A percentile compares a stretch with the other conserved stretches of the same genome.
Conservation (phyloP, 129 eudicot genomes). For the Flaveria bidentis region DNA sequence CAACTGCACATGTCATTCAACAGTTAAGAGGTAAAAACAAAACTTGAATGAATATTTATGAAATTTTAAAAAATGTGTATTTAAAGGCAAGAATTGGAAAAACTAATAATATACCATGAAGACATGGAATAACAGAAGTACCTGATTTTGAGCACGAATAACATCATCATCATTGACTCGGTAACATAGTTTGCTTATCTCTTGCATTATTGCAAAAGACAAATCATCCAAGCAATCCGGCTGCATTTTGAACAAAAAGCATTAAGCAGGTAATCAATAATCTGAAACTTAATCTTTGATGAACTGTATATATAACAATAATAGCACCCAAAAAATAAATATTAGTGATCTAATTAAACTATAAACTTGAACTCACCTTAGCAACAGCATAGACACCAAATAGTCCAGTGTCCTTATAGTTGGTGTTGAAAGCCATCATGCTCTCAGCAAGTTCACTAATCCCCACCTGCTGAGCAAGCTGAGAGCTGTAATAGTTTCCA, state of each 20-base stretch:
- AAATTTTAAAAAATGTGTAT: not conserved
- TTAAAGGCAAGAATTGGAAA: not conserved
- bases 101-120: not conserved
- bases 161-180: conserved; percentile 65
- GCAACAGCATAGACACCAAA: conserved; percentile 98
- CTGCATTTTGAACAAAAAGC: conserved; percentile 38
- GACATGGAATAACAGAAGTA: conserved; percentile 21
- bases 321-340: not conserved
- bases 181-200: conserved; percentile 62
- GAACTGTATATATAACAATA: not conserved
- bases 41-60: not conserved
- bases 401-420: conserved; percentile 90
- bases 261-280: conserved; percentile 15
- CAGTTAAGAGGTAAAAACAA: not conserved
- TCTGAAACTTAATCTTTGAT: not conserved
- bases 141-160: conserved; percentile 79
- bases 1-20: not conserved
- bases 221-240: conserved; percentile 73
- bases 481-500: conserved; percentile 49
- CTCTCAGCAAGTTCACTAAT: conserved; percentile 92
- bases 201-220: conserved; percentile 75
- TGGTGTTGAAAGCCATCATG: conserved; percentile 97
- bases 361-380: conserved; percentile 47
- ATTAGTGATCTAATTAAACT: not conserved
- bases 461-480: conserved; percentile 80